Evolutionary conservation across 805 yeast genomes (phyloP), one percentile per base, ranked within the genome.

Genomic region (Pichia californica): DNA sequence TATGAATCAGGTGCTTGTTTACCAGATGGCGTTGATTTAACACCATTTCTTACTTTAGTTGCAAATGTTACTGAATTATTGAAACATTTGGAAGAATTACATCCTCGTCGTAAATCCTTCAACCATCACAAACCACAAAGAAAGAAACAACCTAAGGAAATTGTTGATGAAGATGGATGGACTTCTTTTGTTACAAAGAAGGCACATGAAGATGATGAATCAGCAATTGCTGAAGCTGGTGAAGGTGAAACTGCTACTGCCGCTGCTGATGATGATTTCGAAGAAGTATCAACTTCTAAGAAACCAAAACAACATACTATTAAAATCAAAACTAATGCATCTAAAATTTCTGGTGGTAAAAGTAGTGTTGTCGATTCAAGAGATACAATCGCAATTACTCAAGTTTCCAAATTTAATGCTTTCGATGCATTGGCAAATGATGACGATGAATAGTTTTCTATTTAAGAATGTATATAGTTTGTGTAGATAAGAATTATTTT

Each of bases 161-260:
- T 69, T 44, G 74, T 81, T 29, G 94, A 84, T 58, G 83, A 80
- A 45, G 91, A 85, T 49, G 94, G 94, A 36, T 85, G 93, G 91
- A 83, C 83, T 45, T 81, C 91, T 19, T 64, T 74, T 50, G 66
- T 71, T 41, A 68, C 70, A 53, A 65, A 51, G 40, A 49, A 45
- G 26, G 48, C 40, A 10, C 42, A 31, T 14, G 47, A 36, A 55
- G 40, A 66, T 73, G 13, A 38, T 15, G 70, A 75, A 46, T 61
- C 52, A 20, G 77, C 68, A 20, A 80, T 73, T 46, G 70, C 69
- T 45, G 62, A 38, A 23, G 9, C 6, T 23, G 3, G 6, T 15
- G 39, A 23, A 7, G 44, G 25, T 36, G 45, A 70, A 15, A 72
- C 61, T 34, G 66, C 52, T 23, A 65, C 52, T 20, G 77, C 68